Evolutionary conservation across 2,329 filamentous ascomycete genomes (phyloP).

Genomic region (Pseudogymnoascus pannorum): DNA sequence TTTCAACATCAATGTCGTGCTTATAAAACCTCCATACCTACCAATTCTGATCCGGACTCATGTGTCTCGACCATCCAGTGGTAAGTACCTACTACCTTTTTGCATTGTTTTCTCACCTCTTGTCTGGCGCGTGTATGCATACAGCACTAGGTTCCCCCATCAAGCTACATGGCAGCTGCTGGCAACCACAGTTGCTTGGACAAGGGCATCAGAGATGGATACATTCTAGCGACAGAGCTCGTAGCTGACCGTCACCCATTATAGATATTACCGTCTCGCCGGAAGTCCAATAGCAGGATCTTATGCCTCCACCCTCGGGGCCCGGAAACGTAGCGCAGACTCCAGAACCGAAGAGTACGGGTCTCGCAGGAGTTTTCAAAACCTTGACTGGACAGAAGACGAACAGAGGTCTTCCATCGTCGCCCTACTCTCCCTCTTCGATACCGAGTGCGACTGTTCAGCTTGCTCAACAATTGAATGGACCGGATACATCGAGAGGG

Average conservation of each 20-base stretch:
- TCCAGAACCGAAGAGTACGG: slow-evolving; percentile 47
- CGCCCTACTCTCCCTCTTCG: slow-evolving; percentile 35
- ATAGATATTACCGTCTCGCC: slow-evolving; percentile 7
- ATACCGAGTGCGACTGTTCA: slow-evolving; percentile 32
- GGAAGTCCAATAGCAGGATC: slow-evolving; percentile 16
- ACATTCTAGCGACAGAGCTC: neutral
- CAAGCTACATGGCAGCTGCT: neutral
- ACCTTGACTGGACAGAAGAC: slow-evolving; percentile 49
- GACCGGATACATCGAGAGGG: slow-evolving; percentile 31
- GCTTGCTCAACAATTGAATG: slow-evolving; percentile 37
- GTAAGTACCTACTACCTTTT: neutral
- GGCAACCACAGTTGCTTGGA: neutral
- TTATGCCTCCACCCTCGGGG: slow-evolving; percentile 55
- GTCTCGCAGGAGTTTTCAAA: slow-evolving; percentile 57
- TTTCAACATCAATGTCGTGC: slow-evolving; percentile 8
- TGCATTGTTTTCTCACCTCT: neutral
- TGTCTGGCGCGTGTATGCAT: neutral
- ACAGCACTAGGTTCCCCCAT: neutral
- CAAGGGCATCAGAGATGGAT: neutral
- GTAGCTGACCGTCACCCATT: neutral
- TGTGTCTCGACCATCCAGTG: slow-evolving; percentile 7
- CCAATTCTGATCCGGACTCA: neutral
- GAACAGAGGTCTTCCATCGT: slow-evolving; percentile 42
- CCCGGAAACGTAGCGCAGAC: slow-evolving; percentile 50
- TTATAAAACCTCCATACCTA: slow-evolving; percentile 6